Evolutionary conservation across 768 basidiomycete genomes (phyloP), one percentile per base, ranked within the genome.

Genomic region (Phlebiopsis gigantea): DNA sequence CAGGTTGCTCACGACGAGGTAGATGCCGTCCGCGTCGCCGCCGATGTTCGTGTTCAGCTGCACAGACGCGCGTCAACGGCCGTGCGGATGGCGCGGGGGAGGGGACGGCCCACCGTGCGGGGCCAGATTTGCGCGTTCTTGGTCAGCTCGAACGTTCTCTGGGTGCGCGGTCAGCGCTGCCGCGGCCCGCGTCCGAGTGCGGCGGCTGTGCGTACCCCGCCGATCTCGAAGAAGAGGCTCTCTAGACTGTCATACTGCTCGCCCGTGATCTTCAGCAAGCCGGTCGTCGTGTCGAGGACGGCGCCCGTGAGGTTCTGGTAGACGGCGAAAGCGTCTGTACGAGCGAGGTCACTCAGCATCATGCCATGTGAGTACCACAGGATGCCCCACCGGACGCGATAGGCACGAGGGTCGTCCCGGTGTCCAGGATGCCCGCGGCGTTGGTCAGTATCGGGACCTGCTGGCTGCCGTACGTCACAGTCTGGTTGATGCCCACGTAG

Each of bases 51-150:
- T 52, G 43, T 57, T 57, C 44, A 57, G 45, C 54, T 55, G 14
- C 12, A 57, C 2, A n/a, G 6, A 12, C 21, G 26, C 45, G 44
- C n/a, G 4, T 15, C 21, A 47, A 57, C 15, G 15, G 31, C 29
- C 31, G 5, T 45, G 3, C 2, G 15, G 19, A 3, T 28, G 25
- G 21, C 17, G 29, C 25, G 12, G 7, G 72, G 68, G 4, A 73
- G 19, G 12, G 19, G 6, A 6, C 7, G 7, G 70, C 88, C 87
- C 59, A 83, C 71, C 1, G 72, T 63, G 46, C 82, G 79, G 0
- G 85, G 85, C 83, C 85, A 88, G 60, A 84, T 81, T 73, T 89
- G 86, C 2, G 82, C 85, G 62, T 86, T 83, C 17, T 80, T 65
- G 2, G 80, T 82, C 56, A 88, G 61, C 66, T 81, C 79, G 62